Percentiles rank a stretch among this genome's conserved stretches.
These are phyloP conservation scores for Parascedosporium putredinis DNA, from an alignment of 2,329 filamentous ascomycete species.

Conservation along the genomic window DNA sequence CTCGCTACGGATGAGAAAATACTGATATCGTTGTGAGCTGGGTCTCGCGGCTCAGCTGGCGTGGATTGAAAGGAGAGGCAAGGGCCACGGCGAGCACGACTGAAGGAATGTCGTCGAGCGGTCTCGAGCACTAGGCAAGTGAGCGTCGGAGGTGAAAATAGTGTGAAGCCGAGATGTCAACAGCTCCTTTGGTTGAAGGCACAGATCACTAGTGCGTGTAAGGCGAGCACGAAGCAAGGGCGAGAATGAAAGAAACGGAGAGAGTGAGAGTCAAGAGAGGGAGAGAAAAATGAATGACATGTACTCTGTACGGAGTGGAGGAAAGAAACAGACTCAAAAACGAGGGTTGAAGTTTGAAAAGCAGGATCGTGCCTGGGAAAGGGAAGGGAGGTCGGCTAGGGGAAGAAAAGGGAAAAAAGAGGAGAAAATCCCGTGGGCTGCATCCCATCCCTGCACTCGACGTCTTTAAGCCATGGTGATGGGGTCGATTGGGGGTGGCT, in stretches of 20 bases:
- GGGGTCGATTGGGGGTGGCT: not conserved
- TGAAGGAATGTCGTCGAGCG: not conserved
- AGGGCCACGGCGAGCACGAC: not conserved
- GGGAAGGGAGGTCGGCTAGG: not conserved
- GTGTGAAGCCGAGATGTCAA: not conserved
- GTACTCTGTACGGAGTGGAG: not conserved
- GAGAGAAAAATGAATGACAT: conserved; percentile 5
- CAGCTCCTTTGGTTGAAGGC: not conserved
- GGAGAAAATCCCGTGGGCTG: conserved; percentile 1
- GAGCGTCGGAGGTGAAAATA: not conserved
- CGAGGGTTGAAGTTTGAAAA: conserved; percentile 1
- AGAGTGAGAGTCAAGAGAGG: not conserved
- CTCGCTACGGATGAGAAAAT: too few relatives aligned
- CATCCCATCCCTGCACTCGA: not conserved
- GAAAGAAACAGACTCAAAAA: not conserved
- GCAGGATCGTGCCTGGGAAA: not conserved
- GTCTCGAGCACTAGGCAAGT: not conserved
- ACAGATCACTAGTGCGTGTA: too few relatives aligned
- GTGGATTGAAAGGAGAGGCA: too few relatives aligned
- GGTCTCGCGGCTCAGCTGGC: too few relatives aligned
- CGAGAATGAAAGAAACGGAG: not conserved
- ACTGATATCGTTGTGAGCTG: too few relatives aligned
- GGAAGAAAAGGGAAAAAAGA: not conserved
- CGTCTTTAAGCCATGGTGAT: not conserved
- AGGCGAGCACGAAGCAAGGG: not conserved